Evolutionary conservation across 75 land plant species (phyloP).

Genomic region (Sequoiadendron giganteum): DNA sequence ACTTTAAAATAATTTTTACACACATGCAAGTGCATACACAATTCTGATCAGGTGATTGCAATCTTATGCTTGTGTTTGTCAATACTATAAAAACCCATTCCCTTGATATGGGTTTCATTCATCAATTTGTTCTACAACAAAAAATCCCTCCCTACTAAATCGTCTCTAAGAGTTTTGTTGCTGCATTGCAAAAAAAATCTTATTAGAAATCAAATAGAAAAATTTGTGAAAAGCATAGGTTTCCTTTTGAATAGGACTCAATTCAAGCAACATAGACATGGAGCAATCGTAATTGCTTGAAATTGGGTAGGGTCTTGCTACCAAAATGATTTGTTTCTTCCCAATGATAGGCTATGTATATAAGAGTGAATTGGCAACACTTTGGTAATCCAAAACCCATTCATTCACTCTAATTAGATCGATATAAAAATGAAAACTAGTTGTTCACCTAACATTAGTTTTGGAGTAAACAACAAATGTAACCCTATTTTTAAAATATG

Average conservation of each 20-base stretch:
- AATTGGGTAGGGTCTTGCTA: no score
- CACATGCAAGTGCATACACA: no score
- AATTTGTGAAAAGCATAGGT: slow-evolving; percentile 51
- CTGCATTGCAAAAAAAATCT: no score
- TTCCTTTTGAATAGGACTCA: slow-evolving; percentile 28
- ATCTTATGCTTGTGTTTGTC: no score
- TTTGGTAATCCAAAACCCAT: slow-evolving; percentile 14
- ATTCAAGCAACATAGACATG: slow-evolving; percentile 72
- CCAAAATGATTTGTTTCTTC: slow-evolving; percentile 57
- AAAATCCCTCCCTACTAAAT: no score
- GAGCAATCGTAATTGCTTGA: slow-evolving; percentile 38
- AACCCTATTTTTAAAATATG: slow-evolving; percentile 8
- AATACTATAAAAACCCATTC: no score
- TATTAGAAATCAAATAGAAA: no score
- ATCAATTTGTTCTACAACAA: no score
- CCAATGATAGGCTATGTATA: slow-evolving; percentile 56
- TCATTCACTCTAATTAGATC: not conserved
- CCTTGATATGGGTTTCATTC: no score
- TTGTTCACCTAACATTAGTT: slow-evolving; percentile 2
- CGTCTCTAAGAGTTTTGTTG: no score
- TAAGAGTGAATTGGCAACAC: slow-evolving; percentile 29
- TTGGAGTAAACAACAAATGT: slow-evolving; percentile 32
- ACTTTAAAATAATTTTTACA: no score
- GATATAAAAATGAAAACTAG: slow-evolving; percentile 22
- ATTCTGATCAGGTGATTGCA: no score